A percentile compares a stretch with the other conserved stretches of the same genome.
Conservation (phyloP, 1,284 basidiomycete genomes). For the Sanguinoderma infundibulare region DNA sequence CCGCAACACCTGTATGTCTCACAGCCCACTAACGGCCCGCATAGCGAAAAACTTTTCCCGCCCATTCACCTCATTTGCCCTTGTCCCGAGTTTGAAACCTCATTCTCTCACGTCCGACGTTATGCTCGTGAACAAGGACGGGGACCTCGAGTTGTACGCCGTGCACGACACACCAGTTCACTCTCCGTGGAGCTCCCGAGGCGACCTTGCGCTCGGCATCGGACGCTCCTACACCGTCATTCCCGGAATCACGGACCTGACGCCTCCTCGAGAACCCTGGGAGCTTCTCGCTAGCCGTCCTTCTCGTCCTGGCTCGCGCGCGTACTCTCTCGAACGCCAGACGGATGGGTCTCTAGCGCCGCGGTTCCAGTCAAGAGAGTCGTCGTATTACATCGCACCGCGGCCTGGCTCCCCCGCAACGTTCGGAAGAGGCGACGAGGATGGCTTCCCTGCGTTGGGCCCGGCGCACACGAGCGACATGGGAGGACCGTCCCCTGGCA, state of each 20-base stretch:
- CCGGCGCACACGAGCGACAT: conserved; percentile 29
- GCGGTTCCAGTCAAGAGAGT: conserved; percentile 24
- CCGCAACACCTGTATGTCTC: background rate
- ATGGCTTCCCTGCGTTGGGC: conserved; percentile 54
- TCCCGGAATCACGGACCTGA: conserved; percentile 48
- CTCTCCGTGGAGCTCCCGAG: conserved; percentile 68
- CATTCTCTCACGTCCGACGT: conserved; percentile 60
- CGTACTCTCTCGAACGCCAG: conserved; percentile 31
- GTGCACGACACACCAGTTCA: conserved; percentile 72
- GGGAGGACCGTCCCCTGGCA: conserved; percentile 33
- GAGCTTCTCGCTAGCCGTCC: conserved; percentile 36
- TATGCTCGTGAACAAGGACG: conserved; percentile 73
- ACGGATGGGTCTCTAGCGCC: conserved; percentile 21
- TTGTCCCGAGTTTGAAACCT: conserved; percentile 47
- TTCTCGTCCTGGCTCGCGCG: conserved; percentile 24
- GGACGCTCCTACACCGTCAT: conserved; percentile 59
- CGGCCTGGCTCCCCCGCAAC: conserved; percentile 31
- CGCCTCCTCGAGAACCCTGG: conserved; percentile 49
- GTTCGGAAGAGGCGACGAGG: conserved; percentile 59
- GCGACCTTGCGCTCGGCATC: conserved; percentile 61
- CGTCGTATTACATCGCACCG: conserved; percentile 17
- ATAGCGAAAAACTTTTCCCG: conserved; percentile 65
- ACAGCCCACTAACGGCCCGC: background rate
- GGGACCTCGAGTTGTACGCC: conserved; percentile 69
- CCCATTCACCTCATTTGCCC: conserved; percentile 67